Conservation (phyloP, 2,329 filamentous ascomycete species). For the Scedosporium apiospermum region DNA sequence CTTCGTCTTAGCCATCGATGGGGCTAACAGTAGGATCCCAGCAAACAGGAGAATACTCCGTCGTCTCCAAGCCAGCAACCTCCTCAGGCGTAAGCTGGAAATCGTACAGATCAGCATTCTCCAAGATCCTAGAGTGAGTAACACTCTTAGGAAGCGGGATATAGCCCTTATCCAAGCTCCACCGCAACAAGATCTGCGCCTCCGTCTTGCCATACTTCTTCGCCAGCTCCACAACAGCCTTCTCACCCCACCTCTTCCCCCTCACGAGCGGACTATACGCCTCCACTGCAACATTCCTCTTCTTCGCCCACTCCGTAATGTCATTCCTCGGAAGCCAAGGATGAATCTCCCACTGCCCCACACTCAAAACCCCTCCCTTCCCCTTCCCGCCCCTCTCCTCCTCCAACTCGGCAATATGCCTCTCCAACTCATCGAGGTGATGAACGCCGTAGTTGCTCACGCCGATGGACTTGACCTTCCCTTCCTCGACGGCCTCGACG, state of each 20-base stretch:
- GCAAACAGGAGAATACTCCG: slow-evolving; percentile 42
- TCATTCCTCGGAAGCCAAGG: slow-evolving; percentile 78
- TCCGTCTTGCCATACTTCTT: slow-evolving; percentile 65
- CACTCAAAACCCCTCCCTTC: slow-evolving; percentile 63
- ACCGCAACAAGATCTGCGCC: slow-evolving; percentile 71
- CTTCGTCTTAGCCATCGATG: slow-evolving; percentile 25
- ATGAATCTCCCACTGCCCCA: slow-evolving; percentile 85
- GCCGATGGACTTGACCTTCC: slow-evolving; percentile 51
- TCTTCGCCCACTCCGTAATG: slow-evolving; percentile 66
- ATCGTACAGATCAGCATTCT: slow-evolving; percentile 49
- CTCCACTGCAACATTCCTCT: slow-evolving; percentile 53
- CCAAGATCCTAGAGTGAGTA: slow-evolving; percentile 53
- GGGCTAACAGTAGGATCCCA: slow-evolving; percentile 46
- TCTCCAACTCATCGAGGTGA: slow-evolving; percentile 51
- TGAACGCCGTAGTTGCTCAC: slow-evolving; percentile 58
- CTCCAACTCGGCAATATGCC: slow-evolving; percentile 52
- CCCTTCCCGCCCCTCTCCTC: slow-evolving; percentile 47
- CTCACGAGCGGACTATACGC: slow-evolving; percentile 53
- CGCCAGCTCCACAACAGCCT: slow-evolving; percentile 52
- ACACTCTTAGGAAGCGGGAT: slow-evolving; percentile 68
- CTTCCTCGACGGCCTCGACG: slow-evolving; percentile 52
- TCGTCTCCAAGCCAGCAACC: slow-evolving; percentile 37
- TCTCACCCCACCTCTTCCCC: slow-evolving; percentile 63
- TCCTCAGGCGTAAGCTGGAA: slow-evolving; percentile 47
- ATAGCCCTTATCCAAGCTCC: slow-evolving; percentile 71